These are phyloP conservation scores for Ramaria sp. DNA, from an alignment of 768 basidiomycete species.

Conservation along the genomic window DNA sequence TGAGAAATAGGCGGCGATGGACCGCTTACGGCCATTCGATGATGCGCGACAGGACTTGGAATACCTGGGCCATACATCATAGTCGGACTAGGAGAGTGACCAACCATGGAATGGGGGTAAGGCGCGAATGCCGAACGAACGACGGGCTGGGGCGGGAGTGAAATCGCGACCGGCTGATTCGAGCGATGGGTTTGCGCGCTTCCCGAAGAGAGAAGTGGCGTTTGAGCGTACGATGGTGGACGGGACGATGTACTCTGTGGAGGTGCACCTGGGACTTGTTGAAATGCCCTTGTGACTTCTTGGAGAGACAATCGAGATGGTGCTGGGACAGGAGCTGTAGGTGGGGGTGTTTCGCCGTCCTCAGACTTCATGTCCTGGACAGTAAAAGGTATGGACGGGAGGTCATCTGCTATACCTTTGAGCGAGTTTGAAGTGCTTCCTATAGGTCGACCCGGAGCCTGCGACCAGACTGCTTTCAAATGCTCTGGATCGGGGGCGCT, in stretches of 20 bases:
- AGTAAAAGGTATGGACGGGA: constrained; percentile 68
- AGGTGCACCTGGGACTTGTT: constrained; percentile 65
- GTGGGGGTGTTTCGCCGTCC: constrained; percentile 72
- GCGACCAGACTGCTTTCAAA: constrained; percentile 77
- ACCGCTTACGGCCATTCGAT: constrained; percentile 45
- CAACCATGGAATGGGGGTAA: constrained; percentile 63
- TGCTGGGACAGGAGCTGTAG: constrained; percentile 36
- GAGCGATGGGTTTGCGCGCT: constrained; percentile 8
- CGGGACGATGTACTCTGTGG: constrained; percentile 20
- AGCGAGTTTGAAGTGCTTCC: constrained; percentile 67
- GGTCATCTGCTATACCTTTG: constrained; percentile 75
- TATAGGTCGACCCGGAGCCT: constrained; percentile 53
- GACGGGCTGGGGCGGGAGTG: constrained; percentile 33
- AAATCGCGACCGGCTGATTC: constrained; percentile 17
- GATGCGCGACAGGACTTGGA: constrained; percentile 49
- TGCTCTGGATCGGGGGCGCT: constrained; percentile 68
- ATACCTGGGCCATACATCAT: constrained; percentile 46
- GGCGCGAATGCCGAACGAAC: constrained; percentile 47
- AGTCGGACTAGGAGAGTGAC: constrained; percentile 58
- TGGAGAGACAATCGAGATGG: constrained; percentile 71
- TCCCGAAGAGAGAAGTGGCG: constrained; percentile 5
- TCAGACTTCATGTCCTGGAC: constrained; percentile 82
- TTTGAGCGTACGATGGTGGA: constrained; percentile 7
- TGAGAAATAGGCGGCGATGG: constrained; percentile 49
- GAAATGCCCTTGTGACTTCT: constrained; percentile 80